These are phyloP conservation scores for Boletales sp. DNA, from an alignment of 768 basidiomycete species.

Conservation along the genomic window DNA sequence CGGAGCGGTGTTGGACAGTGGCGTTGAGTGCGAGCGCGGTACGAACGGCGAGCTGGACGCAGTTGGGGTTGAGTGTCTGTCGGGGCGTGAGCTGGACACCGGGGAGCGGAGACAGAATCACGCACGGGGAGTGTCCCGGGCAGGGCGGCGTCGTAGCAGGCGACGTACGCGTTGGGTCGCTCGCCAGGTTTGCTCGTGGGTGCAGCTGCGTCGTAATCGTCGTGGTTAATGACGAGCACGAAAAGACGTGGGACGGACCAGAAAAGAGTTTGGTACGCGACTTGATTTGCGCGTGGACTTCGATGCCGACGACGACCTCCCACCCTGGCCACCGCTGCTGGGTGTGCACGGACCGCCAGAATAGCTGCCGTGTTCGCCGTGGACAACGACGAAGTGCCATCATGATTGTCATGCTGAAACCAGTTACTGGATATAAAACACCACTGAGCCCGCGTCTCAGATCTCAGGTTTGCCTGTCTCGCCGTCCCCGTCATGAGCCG, in stretches of 20 bases:
- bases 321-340: slow-evolving; percentile 72
- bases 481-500: slow-evolving; percentile 9
- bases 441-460: too few species aligned
- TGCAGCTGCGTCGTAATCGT: slow-evolving; percentile 30
- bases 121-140: slow-evolving; percentile 91
- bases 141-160: slow-evolving; percentile 82
- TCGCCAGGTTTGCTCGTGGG: slow-evolving; percentile 44
- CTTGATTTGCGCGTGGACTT: slow-evolving; percentile 93
- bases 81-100: not conserved
- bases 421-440: not conserved
- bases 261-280: slow-evolving; percentile 89
- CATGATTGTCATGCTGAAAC: not conserved
- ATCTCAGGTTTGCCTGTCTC: too few species aligned
- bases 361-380: slow-evolving; percentile 13
- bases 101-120: slow-evolving; percentile 3
- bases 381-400: not conserved
- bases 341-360: slow-evolving; percentile 21
- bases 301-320: slow-evolving; percentile 89
- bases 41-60: slow-evolving; percentile 75
- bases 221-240: not conserved
- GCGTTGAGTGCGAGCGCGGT: slow-evolving; percentile 76
- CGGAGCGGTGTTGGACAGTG: slow-evolving; percentile 61
- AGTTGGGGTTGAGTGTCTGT: slow-evolving; percentile 52
- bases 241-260: slow-evolving; percentile 33
- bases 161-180: slow-evolving; percentile 68